Conservation (phyloP, 495 filamentous ascomycete genomes). For the Penicillium turbatum region DNA sequence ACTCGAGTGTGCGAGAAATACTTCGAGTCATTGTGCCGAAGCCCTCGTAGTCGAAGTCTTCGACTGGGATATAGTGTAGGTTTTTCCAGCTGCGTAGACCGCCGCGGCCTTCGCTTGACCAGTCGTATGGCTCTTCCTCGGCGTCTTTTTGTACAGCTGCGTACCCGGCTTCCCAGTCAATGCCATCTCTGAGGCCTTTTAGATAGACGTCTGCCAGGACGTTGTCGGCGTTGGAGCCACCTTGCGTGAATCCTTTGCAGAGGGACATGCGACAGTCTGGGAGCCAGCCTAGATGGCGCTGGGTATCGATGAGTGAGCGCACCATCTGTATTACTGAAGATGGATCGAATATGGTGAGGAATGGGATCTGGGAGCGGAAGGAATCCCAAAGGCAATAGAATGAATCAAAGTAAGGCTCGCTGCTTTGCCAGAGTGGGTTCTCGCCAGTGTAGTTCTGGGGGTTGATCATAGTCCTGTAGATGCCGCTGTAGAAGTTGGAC, state of each 20-base stretch:
- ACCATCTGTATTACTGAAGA: slow-evolving; percentile 57
- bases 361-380: slow-evolving; percentile 61
- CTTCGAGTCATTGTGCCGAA: slow-evolving; percentile 69
- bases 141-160: slow-evolving; percentile 64
- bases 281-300: slow-evolving; percentile 62
- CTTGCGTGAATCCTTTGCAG: slow-evolving; percentile 67
- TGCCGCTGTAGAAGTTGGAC: slow-evolving; percentile 54
- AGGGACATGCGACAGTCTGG: slow-evolving; percentile 65
- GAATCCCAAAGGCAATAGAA: slow-evolving; percentile 57
- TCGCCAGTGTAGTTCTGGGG: slow-evolving; percentile 73
- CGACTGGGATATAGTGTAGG: slow-evolving; percentile 63
- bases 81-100: slow-evolving; percentile 66
- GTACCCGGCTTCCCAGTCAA: slow-evolving; percentile 69
- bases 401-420: slow-evolving; percentile 59
- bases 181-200: slow-evolving; percentile 57
- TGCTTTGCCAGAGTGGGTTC: slow-evolving; percentile 64
- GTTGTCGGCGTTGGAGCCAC: slow-evolving; percentile 72
- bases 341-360: slow-evolving; percentile 65
- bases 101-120: slow-evolving; percentile 69
- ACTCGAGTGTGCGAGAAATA: slow-evolving; percentile 68
- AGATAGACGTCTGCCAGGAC: slow-evolving; percentile 72
- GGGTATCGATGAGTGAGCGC: slow-evolving; percentile 69
- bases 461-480: slow-evolving; percentile 57
- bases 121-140: slow-evolving; percentile 62
- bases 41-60: slow-evolving; percentile 65